Evolutionary conservation across 1,284 basidiomycete species (phyloP).

Genomic region (Earliella scabrosa): DNA sequence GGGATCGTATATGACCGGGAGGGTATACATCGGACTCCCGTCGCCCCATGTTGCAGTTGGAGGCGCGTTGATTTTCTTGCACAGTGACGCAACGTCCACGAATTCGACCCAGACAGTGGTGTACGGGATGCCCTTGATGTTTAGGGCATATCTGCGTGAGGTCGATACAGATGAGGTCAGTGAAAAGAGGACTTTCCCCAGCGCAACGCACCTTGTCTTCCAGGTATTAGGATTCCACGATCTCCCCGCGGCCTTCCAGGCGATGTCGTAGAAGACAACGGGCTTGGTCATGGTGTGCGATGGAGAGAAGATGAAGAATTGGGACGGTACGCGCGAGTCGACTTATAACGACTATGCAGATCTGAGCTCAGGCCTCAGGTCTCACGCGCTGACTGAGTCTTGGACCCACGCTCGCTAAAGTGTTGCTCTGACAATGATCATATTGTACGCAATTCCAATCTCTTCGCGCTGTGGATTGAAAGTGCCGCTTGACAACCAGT

Average conservation of each 20-base stretch:
- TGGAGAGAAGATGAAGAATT: background rate
- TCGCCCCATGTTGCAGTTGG: conserved; percentile 7
- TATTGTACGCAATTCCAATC: no score
- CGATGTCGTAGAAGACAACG: background rate
- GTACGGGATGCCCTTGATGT: conserved; percentile 40
- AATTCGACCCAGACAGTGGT: conserved; percentile 41
- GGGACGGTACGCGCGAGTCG: no score
- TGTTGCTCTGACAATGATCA: no score
- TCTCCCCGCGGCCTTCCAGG: background rate
- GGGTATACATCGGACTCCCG: conserved; percentile 25
- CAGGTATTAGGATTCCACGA: background rate
- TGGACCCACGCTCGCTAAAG: no score
- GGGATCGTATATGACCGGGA: conserved; percentile 17
- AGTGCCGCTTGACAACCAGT: no score
- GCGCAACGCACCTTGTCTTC: background rate
- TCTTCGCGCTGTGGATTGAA: no score
- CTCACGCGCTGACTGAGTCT: no score
- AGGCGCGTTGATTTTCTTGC: conserved; percentile 31
- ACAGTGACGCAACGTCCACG: conserved; percentile 37
- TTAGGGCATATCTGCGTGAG: conserved; percentile 37
- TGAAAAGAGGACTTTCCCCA: no score
- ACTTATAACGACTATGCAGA: no score
- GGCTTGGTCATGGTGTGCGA: background rate
- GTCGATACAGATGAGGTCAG: no score
- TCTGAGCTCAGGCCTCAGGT: no score